phyloP scores from a whole-genome alignment of 768 basidiomycete species.

The Panaeolus cyanescens region DNA sequence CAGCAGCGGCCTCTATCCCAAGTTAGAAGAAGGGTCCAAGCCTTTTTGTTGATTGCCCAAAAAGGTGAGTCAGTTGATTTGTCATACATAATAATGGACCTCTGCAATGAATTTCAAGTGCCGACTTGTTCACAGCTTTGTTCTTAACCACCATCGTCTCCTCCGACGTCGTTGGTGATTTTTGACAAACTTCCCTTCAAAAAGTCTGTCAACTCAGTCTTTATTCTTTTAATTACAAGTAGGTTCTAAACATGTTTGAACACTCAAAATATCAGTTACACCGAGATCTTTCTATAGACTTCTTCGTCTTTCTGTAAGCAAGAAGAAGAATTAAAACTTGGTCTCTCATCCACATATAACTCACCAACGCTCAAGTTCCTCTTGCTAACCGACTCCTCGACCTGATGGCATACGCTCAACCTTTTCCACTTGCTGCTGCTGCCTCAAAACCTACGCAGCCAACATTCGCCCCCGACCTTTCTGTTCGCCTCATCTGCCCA shows the following conservation, averaged over 20 bases:
- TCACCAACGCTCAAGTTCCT: constrained; percentile 20
- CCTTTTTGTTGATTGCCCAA: no score
- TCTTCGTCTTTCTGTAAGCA: constrained; percentile 10
- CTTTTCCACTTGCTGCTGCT: constrained; percentile 75
- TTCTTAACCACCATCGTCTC: constrained; percentile 25
- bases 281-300: constrained; percentile 22
- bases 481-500: constrained; percentile 90
- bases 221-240: constrained; percentile 19
- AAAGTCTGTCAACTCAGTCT: constrained; percentile 14
- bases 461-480: constrained; percentile 78
- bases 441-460: constrained; percentile 54
- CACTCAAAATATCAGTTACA: constrained; percentile 19
- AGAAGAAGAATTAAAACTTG: constrained; percentile 13
- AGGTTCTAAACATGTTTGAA: constrained; percentile 17
- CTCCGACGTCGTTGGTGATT: constrained; percentile 21
- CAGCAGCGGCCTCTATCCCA: no score
- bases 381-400: constrained; percentile 26
- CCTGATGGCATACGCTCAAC: constrained; percentile 71
- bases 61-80: not conserved
- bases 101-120: not conserved
- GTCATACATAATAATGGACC: not conserved
- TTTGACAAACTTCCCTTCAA: constrained; percentile 14
- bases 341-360: constrained; percentile 11
- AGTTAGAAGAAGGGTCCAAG: no score
- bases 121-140: constrained; percentile 7